These are phyloP conservation scores for Cryomyces minteri DNA, from an alignment of 495 filamentous ascomycete species.

Conservation along the genomic window DNA sequence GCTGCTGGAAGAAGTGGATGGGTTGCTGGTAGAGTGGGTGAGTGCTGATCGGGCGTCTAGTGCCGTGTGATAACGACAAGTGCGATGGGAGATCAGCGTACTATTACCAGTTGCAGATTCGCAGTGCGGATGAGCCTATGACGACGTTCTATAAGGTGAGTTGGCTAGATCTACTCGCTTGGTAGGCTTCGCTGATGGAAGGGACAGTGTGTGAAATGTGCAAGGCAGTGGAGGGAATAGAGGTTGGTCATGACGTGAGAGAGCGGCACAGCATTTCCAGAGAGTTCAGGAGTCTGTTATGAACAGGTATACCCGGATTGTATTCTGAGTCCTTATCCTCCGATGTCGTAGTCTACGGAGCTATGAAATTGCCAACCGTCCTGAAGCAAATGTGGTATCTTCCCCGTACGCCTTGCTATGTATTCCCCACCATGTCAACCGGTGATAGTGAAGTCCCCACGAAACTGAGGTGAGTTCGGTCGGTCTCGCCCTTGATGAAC, in stretches of 20 bases:
- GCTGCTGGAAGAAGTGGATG: slow-evolving; percentile 4
- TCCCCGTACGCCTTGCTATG: too few relatives aligned
- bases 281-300: too few relatives aligned
- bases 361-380: too few relatives aligned
- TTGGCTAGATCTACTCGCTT: neutral
- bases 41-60: slow-evolving; percentile 14
- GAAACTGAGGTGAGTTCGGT: too few relatives aligned
- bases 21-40: neutral
- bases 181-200: neutral
- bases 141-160: slow-evolving; percentile 68
- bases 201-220: neutral
- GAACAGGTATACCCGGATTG: too few relatives aligned
- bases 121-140: slow-evolving; percentile 97
- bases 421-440: too few relatives aligned
- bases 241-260: neutral
- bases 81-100: slow-evolving; percentile 70
- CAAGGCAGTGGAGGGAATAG: neutral
- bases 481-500: too few relatives aligned
- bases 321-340: too few relatives aligned
- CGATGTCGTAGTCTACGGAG: too few relatives aligned
- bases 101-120: slow-evolving; percentile 93
- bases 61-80: slow-evolving; percentile 56
- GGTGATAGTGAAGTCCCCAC: too few relatives aligned
- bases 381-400: too few relatives aligned
- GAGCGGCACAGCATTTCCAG: too few relatives aligned